These are phyloP conservation scores for Boletellus ananiceps DNA, from an alignment of 768 basidiomycete genomes.

Conservation along the genomic window DNA sequence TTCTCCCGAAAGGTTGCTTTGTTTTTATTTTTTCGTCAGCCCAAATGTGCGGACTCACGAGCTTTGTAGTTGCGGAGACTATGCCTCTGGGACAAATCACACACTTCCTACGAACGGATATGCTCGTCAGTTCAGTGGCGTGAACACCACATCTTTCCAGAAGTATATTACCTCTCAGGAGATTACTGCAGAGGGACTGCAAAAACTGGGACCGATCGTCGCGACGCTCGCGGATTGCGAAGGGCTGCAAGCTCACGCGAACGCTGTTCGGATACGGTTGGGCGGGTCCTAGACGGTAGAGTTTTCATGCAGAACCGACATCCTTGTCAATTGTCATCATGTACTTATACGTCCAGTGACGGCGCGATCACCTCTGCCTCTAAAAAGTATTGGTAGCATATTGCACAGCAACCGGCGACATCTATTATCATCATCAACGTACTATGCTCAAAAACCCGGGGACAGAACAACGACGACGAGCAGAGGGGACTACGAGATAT, in stretches of 20 bases:
- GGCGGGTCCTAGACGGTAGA: slow-evolving; percentile 7
- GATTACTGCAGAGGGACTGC: slow-evolving; percentile 73
- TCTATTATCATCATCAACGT: slow-evolving; percentile 20
- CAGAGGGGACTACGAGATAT: slow-evolving; percentile 7
- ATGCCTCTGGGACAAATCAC: slow-evolving; percentile 98
- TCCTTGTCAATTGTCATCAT: not conserved
- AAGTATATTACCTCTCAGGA: slow-evolving; percentile 99
- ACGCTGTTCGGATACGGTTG: slow-evolving; percentile 88
- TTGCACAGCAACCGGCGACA: slow-evolving; percentile 3
- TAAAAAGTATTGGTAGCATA: slow-evolving; percentile 10
- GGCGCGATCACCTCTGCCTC: slow-evolving; percentile 1
- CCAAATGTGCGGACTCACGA: slow-evolving; percentile 1
- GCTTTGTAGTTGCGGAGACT: slow-evolving; percentile 83
- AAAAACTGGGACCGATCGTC: slow-evolving; percentile 79
- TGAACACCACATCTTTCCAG: slow-evolving; percentile 96
- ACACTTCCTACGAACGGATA: slow-evolving; percentile 96
- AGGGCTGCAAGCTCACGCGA: slow-evolving; percentile 91
- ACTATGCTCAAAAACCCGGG: slow-evolving; percentile 14
- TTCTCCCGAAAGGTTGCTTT: slow-evolving; percentile 84
- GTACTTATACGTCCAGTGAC: no score
- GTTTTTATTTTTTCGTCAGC: slow-evolving; percentile 7
- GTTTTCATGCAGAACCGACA: not conserved
- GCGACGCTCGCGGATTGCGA: slow-evolving; percentile 91
- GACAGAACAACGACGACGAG: slow-evolving; percentile 8
- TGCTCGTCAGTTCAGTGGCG: slow-evolving; percentile 96